Base-by-base conservation (phyloP, 331 rosid genomes). In the Malus hybrid region DNA sequence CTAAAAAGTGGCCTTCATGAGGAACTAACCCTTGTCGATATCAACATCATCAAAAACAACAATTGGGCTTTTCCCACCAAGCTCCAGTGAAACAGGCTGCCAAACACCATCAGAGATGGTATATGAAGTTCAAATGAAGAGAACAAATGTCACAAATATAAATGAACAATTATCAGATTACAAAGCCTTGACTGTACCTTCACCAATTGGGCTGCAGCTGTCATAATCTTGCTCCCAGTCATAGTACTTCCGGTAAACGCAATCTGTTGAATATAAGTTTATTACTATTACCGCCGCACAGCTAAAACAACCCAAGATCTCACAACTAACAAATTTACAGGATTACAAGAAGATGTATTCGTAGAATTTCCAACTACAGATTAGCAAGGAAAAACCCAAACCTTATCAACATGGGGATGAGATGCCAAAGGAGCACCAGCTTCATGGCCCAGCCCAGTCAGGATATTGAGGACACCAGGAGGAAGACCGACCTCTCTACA, bases 351-450 rank as follows among this genome's bases (percentile, higher is more conserved):
- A n/a, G 55, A 73, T 75, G 13, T 29, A 32, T 77, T 73, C 0
- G 4, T 20, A 44, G 46, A 83, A 74, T 66, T 74, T 67, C 66
- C 36, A 71, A 72, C 11, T 63, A 24, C 56, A 55, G 61, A 68
- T 42, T 75, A 15, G 32, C 32, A 69, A 36, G 32, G 57, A 76
- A 15, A 70, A 67, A 11, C 6, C 6, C 15, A 74, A 76, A 91
- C 99, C 97, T 94, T 94, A 87, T 94, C 96, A 19, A 94, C 96
- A 26, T 88, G 89, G 46, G 99, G 97, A 85, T 94, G 99, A 20
- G 89, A 72, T 64, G 99, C 96, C 83, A 92, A 79, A 78, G 99
- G 96, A 73, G 99, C 99, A 13, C 99, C 99, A 52, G 99, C 99
- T 79, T 94, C 99, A 63, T 86, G 90, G 22, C 99, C 99, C 10